Percentiles rank a stretch among this genome's conserved stretches.
Conservation (phyloP, 768 basidiomycete species). For the Boletus reticuloceps region DNA sequence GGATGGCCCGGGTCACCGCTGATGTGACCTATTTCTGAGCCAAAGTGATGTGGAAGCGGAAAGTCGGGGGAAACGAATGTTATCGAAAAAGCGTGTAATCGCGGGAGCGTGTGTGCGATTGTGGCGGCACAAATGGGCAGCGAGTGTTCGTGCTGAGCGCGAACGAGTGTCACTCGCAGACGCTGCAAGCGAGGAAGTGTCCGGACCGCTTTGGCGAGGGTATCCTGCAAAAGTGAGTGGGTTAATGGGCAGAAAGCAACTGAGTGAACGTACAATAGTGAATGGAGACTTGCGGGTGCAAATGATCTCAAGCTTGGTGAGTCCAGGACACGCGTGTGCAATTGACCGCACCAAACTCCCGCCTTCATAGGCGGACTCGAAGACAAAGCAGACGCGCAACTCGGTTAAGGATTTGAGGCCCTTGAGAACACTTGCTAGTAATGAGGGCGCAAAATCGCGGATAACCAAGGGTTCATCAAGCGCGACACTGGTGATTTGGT, state of each 20-base stretch:
- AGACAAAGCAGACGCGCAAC: conserved; percentile 62
- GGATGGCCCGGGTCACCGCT: conserved; percentile 23
- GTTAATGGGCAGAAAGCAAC: not conserved
- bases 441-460: conserved; percentile 63
- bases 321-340: conserved; percentile 60
- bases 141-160: conserved; percentile 60
- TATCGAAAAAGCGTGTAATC: conserved; percentile 60
- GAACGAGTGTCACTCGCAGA: conserved; percentile 62
- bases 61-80: conserved; percentile 63
- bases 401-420: conserved; percentile 53
- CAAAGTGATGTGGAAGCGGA: conserved; percentile 46
- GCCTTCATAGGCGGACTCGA: conserved; percentile 75
- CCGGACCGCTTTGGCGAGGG: conserved; percentile 59
- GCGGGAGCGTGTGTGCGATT: conserved; percentile 65
- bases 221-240: conserved; percentile 17
- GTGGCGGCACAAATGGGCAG: conserved; percentile 57
- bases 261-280: conserved; percentile 50
- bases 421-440: conserved; percentile 58
- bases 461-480: conserved; percentile 67
- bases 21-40: conserved; percentile 40
- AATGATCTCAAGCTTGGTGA: conserved; percentile 61
- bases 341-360: conserved; percentile 67
- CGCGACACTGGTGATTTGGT: conserved; percentile 51
- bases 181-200: conserved; percentile 62
- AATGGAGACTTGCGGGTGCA: conserved; percentile 71